These are phyloP conservation scores for Bruguiera gymnorhiza DNA, from an alignment of 345 rosid genomes.

Conservation along the genomic window DNA sequence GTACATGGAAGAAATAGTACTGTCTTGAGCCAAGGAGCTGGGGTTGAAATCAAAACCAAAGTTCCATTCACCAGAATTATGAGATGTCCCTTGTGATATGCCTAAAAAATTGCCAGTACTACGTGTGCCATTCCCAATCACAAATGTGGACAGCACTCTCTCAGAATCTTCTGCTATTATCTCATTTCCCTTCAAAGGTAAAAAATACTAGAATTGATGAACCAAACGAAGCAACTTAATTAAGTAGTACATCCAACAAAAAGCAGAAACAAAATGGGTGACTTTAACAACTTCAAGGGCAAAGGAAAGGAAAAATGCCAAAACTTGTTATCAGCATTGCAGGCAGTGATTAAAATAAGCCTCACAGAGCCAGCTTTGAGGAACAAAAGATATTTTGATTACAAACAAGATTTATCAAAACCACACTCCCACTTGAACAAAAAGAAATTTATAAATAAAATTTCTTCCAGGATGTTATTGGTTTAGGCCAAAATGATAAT, in stretches of 20 bases:
- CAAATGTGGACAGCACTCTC: slow-evolving; percentile 15
- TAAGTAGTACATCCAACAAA: not conserved
- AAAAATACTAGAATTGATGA: slow-evolving; percentile 21
- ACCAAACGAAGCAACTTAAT: slow-evolving; percentile 11
- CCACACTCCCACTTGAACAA: no score
- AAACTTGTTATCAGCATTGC: no score
- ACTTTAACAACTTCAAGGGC: not conserved
- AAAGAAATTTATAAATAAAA: no score
- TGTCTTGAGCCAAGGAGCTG: slow-evolving; percentile 17
- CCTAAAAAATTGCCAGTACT: slow-evolving; percentile 19
- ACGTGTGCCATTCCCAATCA: slow-evolving; percentile 18
- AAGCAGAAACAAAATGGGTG: not conserved
- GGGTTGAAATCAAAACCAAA: slow-evolving; percentile 32
- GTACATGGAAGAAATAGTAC: slow-evolving; percentile 8
- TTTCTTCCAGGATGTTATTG: no score
- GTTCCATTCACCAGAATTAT: slow-evolving; percentile 35
- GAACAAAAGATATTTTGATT: no score
- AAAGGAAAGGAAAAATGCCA: no score
- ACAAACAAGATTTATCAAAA: no score
- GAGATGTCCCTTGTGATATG: slow-evolving; percentile 22
- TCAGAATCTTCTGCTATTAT: slow-evolving; percentile 17
- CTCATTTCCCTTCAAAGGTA: slow-evolving; percentile 27
- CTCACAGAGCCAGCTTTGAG: no score
- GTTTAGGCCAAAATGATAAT: no score
- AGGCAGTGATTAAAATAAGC: no score